Base-by-base conservation (phyloP, 2,329 filamentous ascomycete genomes). In the Phialemoniopsis sp. region DNA sequence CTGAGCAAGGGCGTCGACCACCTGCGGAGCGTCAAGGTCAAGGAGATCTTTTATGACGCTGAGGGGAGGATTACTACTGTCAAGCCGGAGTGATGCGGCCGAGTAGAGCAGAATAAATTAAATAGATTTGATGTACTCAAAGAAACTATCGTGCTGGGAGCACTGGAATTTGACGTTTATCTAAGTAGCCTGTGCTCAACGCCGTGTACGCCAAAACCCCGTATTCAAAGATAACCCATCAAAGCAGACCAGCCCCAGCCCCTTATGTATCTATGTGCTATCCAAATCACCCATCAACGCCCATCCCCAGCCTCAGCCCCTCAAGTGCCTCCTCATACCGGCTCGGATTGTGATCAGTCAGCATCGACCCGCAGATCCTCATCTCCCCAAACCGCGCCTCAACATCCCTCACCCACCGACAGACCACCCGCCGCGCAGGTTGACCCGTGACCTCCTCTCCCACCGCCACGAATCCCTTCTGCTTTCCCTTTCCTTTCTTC, bases 311-410 rank as follows among this genome's bases (percentile, higher is more conserved):
- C 14, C 63, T 60, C 55, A 89, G 63, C 44, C 78, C 76, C 41
- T 78, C 75, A 49, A 90, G 59, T 42, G 78, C 80, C 43, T 78
- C 74, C 59, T 89, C 86, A 54, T 90, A 90, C 47, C 80, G 71
- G 18, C 78, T 83, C 4, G 86, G 86, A 47, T 78, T 87, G 55
- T 90, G 86, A 56, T 90, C 86, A 43, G 78, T 72, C 59, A 90
- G 66, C 82, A 89, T 87, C 34, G 82, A 80, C 17, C 80, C 76
- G 5, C 80, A 82, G 55, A 90, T 89, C 32, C 74, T 68, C 32
- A 89, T 66, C 62, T 89, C 85, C 19, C 76, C 70, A 56, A 89
- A 89, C 38, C 78, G 66, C 16, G 70, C 70, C 54, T 88, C 84
- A 21, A 88, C 85, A 56, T 89, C 80, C 40, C 76, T 66, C 12